Base-by-base conservation (phyloP, 345 rosid species). In the Citrus reticulata region DNA sequence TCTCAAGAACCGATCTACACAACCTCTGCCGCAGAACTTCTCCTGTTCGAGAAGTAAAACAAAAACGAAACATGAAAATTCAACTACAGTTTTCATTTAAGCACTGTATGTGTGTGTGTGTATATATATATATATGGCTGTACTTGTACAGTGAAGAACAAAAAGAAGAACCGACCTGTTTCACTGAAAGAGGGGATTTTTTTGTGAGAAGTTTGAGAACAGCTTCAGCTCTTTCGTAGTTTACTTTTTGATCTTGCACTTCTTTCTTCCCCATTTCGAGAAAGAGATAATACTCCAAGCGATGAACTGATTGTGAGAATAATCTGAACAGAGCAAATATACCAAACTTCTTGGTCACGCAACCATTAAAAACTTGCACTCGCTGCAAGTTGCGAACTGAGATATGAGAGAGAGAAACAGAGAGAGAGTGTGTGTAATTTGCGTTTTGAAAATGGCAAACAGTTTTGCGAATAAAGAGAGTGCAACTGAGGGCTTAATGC, bases 11-110 rank as follows among this genome's bases (percentile, higher is more conserved):
- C 98, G 83, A 81, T 91, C 95, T 2, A 93, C 90, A 55, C 99
- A 96, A 58, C 84, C 92, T 17, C 75, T 86, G 89, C 84, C 89
- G 85, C 99, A 96, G 87, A 91, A 96, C 85, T 91, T 93, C 88
- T 93, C 98, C 99, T 96, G 95, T 86, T 37, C 6, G 51, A 68
- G 63, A 7, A 64, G 37, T 7, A 81, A 9, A 55, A 61, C 20
- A 29, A 20, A 51, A 63, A 46, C 51, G 51, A 46, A 46, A 13
- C 51, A 46, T 59, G 66, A 73, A 73, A 73, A 59, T 35, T 73
- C 66, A 34, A 32, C 65, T n/a, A 37, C 14, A 59, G 24, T 19
- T 30, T n/a, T 8, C 42, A 17, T 71, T 8, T 29, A 51, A 30
- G 27, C 22, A 54, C 40, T 46, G 10, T 32, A 7, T 24, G 13